Evolutionary conservation across 2,329 filamentous ascomycete species (phyloP).

Genomic region (Stemphylium lycopersici): DNA sequence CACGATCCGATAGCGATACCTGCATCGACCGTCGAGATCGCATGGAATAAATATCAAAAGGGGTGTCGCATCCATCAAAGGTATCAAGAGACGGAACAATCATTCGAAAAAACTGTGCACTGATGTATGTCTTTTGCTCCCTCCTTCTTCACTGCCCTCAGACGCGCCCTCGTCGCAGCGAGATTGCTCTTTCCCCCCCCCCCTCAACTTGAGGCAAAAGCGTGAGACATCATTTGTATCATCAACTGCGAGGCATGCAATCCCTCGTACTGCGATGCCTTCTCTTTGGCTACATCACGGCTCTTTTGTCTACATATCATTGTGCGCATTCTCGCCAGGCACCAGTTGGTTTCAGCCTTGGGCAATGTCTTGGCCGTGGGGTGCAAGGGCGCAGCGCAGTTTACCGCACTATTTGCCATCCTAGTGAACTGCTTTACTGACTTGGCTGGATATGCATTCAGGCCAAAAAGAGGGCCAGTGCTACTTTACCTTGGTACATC

Average conservation of each 20-base stretch:
- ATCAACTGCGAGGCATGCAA: background rate
- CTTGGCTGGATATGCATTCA: conserved; percentile 12
- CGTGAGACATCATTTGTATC: conserved; percentile 4
- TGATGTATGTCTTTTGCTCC: conserved; percentile 44
- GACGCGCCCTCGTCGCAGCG: conserved; percentile 25
- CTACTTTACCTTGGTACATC: conserved; percentile 25
- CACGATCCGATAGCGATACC: conserved; percentile 19
- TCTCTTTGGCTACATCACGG: too few relatives aligned
- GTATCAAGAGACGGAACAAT: conserved; percentile 17
- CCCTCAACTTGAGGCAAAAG: conserved; percentile 9
- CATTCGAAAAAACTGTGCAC: conserved; percentile 30
- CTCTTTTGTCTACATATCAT: too few relatives aligned
- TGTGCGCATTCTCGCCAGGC: conserved; percentile 21
- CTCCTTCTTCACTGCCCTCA: conserved; percentile 28
- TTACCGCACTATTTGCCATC: too few relatives aligned
- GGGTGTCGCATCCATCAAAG: conserved; percentile 29
- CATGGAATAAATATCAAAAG: conserved; percentile 10
- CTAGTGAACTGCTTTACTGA: conserved; percentile 24
- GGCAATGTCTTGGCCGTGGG: conserved; percentile 4
- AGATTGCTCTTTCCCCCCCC: conserved; percentile 14
- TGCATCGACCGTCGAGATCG: conserved; percentile 9
- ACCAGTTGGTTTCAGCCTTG: conserved; percentile 34
- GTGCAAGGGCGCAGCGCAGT: conserved; percentile 26
- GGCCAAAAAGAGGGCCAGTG: conserved; percentile 30
- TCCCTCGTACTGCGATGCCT: background rate